Evolutionary conservation across 2,329 filamentous ascomycete genomes (phyloP), one percentile per base, ranked within the genome.

Genomic region (Fusarium bactridioides): DNA sequence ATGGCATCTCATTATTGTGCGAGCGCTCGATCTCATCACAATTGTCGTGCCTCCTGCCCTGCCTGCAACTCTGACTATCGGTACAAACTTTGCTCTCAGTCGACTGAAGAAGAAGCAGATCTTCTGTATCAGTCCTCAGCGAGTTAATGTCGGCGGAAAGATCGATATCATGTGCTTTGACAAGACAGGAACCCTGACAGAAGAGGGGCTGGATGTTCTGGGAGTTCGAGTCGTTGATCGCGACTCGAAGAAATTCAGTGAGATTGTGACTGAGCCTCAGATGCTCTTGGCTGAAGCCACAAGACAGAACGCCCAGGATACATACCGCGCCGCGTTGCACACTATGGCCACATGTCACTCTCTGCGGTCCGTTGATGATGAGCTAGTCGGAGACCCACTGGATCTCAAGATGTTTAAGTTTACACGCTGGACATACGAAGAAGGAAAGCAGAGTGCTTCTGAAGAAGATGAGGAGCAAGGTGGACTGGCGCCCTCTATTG

Each of bases 391-490:
- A 3, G 96, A 99, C 78, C 96, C 97, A 9, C 86, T 99, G 4
- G 96, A 99, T 80, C 86, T 98, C 64, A 98, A 98, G 80, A 99
- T 99, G 96, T 99, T 99, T 79, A 92, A 97, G 73, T 99, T 97
- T 75, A 98, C 96, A 0, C 88, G 89, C 10, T 99, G 96, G 96
- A 89, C 90, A 7, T 99, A 94, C 75, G 93, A 97, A 79, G 96
- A 99, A 84, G 94, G 94, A 5, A 91, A 91, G 50, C 91, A 95
- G 74, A 87, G 87, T 58, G 82, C 86, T 29, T 88, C 87, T 33
- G 89, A 89, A 58, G 86, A 93, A 55, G 91, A 94, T 25, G 93
- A 95, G 51, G 92, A 95, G 64, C 91, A 92, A 76, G 86, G 88
- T 8, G 91, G 91, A 12, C 87, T 98, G 41, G 91, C 92, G 2